phyloP scores from a whole-genome alignment of 768 basidiomycete genomes.

The Tephrocybe sp. region DNA sequence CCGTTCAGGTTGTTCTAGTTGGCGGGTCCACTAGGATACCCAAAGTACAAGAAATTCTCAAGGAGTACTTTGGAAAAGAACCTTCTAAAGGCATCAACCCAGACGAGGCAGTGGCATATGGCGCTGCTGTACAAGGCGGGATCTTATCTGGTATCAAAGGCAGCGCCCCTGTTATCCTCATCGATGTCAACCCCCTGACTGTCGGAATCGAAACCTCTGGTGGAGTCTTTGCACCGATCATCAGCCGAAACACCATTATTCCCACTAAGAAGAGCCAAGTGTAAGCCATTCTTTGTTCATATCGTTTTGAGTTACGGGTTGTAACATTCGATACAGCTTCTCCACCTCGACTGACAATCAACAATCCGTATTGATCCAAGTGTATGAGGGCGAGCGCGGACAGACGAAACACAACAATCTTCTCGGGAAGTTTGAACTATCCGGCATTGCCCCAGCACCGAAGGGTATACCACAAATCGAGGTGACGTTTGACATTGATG shows the following conservation, averaged over 20 bases:
- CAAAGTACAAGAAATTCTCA: slow-evolving; percentile 61
- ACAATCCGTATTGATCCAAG: slow-evolving; percentile 84
- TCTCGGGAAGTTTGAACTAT: slow-evolving; percentile 89
- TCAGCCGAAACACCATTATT: slow-evolving; percentile 47
- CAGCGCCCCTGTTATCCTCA: slow-evolving; percentile 48
- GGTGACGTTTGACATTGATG: slow-evolving; percentile 88
- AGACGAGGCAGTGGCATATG: slow-evolving; percentile 73
- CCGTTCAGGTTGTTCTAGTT: slow-evolving; percentile 40
- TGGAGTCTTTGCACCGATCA: slow-evolving; percentile 54
- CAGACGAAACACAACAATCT: slow-evolving; percentile 90
- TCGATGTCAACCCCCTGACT: slow-evolving; percentile 56
- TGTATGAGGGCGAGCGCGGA: slow-evolving; percentile 86
- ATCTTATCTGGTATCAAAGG: slow-evolving; percentile 61
- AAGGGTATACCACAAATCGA: slow-evolving; percentile 90
- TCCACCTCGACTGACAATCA: slow-evolving; percentile 91
- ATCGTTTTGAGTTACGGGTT: neutral
- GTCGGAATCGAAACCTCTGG: slow-evolving; percentile 66
- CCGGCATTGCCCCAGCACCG: slow-evolving; percentile 83
- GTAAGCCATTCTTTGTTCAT: slow-evolving; percentile 19
- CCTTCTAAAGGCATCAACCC: slow-evolving; percentile 68
- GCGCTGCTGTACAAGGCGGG: slow-evolving; percentile 68
- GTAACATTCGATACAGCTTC: slow-evolving; percentile 41
- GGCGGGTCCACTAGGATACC: slow-evolving; percentile 76
- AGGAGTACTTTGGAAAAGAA: slow-evolving; percentile 68
- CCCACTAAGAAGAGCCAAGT: slow-evolving; percentile 52